Base-by-base conservation (phyloP, 495 filamentous ascomycete genomes). In the Talaromyces borbonicus region DNA sequence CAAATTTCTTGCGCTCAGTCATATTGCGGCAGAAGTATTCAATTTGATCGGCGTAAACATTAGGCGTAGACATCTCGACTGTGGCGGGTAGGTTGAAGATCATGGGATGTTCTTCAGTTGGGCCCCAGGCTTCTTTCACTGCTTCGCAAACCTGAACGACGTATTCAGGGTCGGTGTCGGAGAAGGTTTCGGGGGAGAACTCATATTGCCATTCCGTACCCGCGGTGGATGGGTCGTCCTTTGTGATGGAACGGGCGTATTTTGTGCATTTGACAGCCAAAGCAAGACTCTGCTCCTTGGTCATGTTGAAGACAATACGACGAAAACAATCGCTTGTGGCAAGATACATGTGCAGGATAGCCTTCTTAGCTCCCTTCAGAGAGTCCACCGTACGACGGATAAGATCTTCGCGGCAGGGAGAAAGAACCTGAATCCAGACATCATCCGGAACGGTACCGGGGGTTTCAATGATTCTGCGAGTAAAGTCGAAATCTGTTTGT, bases 41-140 rank as follows among this genome's bases (percentile, higher is more conserved):
- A 52, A 98, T 85, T 66, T 94, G 87, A 63, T 98, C 92, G 22
- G 92, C 92, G 58, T 93, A 98, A 41, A 96, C 76, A 56, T 98
- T 98, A 15, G 92, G 92, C 2, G 92, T 98, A 2, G 87, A 66
- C 84, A 96, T 83, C 66, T 97, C 92, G 15, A 98, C 92, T 0
- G 92, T 97, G 6, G 92, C 92, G 8, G 92, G 92, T 24, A 98
- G 76, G 64, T 98, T 98, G 76, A 98, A 96, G 59, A 98, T 90
- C 56, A 98, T 92, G 12, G 84, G 87, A 56, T 84, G 81, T 59
- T 90, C 75, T 15, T 67, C 81, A 0, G 80, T 78, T 5, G 92
- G 90, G 43, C 71, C 90, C 92, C 92, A 98, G 1, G 89, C 90
- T n/a, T 71, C 80, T 73, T 96, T 97, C 49, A 96, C 90, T 20